Base-by-base conservation (phyloP, 176 grass and related monocot genomes). In the Paspalum notatum region DNA sequence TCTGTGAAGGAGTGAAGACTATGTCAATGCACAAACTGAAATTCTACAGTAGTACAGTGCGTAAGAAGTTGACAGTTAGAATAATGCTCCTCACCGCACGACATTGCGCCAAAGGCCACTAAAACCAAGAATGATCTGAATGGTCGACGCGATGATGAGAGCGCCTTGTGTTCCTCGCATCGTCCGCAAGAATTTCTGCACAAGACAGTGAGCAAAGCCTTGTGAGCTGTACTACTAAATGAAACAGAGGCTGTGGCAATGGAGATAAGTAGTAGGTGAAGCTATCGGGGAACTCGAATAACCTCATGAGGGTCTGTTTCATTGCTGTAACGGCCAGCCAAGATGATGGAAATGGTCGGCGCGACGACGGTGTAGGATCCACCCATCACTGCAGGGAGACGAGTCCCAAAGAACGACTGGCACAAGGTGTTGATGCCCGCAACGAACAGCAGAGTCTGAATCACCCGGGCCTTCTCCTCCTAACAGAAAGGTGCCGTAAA, bases 31-130 rank as follows among this genome's bases (percentile, higher is more conserved):
- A 48, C 26, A 83, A 71, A 47, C 56, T n/a, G 45, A 70, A 77
- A 71, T 54, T 64, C 25, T 79, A 63, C 41, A 85, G 40, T 12
- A 2, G 22, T 18, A 50, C 0, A 44, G 40, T 44, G 58, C 11
- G 2, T 22, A 50, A 63, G 18, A 50, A 74, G 18, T n/a, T 66
- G 2, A 18, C 14, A 68, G 9, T 5, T 9, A 46, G 41, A 50
- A n/a, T 20, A 18, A 68, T 40, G 62, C 60, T 78, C n/a, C 80
- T 55, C 50, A 98, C 95, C 88, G 91, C 27, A 84, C 80, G 56
- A 95, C 91, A 72, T 93, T 94, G n/a, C 95, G 85, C 90, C 95
- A 93, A 75, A 94, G 92, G n/a, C 92, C 95, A 53, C 90, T 98
- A 32, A 98, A 98, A 80, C 95, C 95, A 87, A 98, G 83, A 51